These are phyloP conservation scores for Colletotrichum gigasporum DNA, from an alignment of 2,329 filamentous ascomycete species.

Conservation along the genomic window DNA sequence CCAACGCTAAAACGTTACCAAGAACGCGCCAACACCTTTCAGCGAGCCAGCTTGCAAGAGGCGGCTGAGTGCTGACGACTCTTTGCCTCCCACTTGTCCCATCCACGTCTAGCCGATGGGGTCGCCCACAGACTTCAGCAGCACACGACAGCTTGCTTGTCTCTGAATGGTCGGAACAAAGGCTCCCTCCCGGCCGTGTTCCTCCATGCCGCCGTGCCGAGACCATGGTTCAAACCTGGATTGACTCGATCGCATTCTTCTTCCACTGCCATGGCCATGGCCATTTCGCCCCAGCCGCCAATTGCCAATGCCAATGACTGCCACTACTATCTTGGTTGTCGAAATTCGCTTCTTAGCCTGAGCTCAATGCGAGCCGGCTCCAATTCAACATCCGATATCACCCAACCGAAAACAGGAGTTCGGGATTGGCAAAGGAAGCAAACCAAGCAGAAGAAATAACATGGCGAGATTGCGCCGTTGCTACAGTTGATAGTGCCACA, in stretches of 20 bases:
- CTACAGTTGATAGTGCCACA: constrained; percentile 9
- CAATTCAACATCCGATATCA: not conserved
- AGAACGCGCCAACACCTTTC: constrained; percentile 1
- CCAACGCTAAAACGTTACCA: constrained; percentile 12
- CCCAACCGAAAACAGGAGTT: constrained; percentile 4
- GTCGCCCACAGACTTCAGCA: not conserved
- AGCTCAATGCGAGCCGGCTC: not conserved
- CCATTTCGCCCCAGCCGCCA: constrained; percentile 6
- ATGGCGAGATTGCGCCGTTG: constrained; percentile 3
- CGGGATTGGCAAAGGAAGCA: constrained; percentile 14
- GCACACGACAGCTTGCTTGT: not conserved
- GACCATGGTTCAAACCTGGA: constrained; percentile 8
- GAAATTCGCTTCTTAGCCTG: constrained; percentile 9
- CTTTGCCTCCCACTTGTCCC: constrained; percentile 9
- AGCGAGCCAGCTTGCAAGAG: constrained; percentile 1
- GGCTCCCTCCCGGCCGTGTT: constrained; percentile 6
- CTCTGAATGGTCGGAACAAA: constrained; percentile 12
- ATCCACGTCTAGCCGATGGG: not conserved
- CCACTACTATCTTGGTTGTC: not conserved
- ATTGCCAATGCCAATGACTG: not conserved
- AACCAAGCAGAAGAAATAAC: not conserved
- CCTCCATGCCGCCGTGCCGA: constrained; percentile 22
- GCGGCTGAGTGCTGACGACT: constrained; percentile 21
- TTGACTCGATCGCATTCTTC: constrained; percentile 24
- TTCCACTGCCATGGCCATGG: constrained; percentile 5